phyloP scores from a whole-genome alignment of 2,329 filamentous ascomycete genomes.

The Pseudogymnoascus sp. region DNA sequence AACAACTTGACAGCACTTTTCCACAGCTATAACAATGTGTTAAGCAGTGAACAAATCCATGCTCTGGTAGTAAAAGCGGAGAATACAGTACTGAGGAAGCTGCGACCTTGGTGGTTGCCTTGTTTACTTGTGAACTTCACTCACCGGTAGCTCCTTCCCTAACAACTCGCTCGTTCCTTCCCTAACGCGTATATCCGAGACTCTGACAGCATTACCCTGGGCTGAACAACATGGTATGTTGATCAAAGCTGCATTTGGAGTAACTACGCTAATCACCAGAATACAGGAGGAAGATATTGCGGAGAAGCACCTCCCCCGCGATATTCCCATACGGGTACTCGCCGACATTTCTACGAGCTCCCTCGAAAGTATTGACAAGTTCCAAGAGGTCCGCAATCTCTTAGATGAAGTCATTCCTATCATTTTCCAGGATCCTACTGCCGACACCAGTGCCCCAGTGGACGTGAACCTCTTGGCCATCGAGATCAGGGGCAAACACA shows the following conservation, averaged over 20 bases:
- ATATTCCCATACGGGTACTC: neutral
- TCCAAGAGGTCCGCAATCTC: neutral
- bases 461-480: neutral
- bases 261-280: neutral
- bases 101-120: neutral
- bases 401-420: neutral
- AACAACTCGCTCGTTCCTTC: neutral
- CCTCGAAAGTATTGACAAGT: neutral
- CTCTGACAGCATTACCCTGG: neutral
- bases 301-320: neutral
- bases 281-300: neutral
- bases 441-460: neutral
- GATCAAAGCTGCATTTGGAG: neutral
- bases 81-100: neutral
- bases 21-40: neutral
- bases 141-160: neutral
- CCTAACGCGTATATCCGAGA: neutral
- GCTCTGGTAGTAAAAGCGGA: neutral
- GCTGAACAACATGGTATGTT: neutral
- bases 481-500: neutral
- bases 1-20: neutral
- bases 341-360: neutral
- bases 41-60: neutral
- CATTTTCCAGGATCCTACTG: neutral
- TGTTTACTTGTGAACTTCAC: neutral